These are phyloP conservation scores for Helminthosporium solani DNA, from an alignment of 2,329 filamentous ascomycete genomes.

Conservation along the genomic window DNA sequence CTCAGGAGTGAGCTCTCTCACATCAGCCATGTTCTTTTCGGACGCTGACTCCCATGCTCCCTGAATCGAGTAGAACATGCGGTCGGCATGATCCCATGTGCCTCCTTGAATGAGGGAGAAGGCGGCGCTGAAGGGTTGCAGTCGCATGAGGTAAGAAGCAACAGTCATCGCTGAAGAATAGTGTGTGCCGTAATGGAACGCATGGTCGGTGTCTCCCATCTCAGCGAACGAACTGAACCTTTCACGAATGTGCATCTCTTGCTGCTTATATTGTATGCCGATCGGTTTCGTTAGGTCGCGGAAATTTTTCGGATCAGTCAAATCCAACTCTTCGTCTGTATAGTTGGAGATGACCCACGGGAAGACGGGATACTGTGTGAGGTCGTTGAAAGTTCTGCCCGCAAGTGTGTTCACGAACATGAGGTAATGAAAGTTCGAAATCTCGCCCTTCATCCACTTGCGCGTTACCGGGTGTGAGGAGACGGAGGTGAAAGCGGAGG, in stretches of 20 bases:
- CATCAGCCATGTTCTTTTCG: conserved; percentile 85
- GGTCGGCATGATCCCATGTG: conserved; percentile 91
- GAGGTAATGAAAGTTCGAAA: conserved; percentile 97
- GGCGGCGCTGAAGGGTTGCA: conserved; percentile 95
- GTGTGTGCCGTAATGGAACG: conserved; percentile 97
- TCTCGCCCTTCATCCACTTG: conserved; percentile 89
- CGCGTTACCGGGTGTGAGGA: conserved; percentile 82
- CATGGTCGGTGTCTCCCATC: conserved; percentile 74
- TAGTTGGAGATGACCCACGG: conserved; percentile 97
- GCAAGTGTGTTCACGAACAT: conserved; percentile 99
- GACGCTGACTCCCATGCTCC: conserved; percentile 92
- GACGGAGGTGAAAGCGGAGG: conserved; percentile 83
- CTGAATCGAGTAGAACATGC: conserved; percentile 89
- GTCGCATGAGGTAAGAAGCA: conserved; percentile 88
- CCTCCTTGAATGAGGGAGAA: conserved; percentile 95
- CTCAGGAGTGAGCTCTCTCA: conserved; percentile 91
- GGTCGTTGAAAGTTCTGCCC: conserved; percentile 92
- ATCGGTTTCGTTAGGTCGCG: conserved; percentile 93
- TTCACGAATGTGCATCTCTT: conserved; percentile 78
- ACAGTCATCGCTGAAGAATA: conserved; percentile 99
- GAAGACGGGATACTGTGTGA: conserved; percentile 97
- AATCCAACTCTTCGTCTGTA: conserved; percentile 85
- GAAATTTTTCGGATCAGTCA: conserved; percentile 81
- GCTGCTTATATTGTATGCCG: conserved; percentile 78
- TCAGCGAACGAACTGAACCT: conserved; percentile 86